phyloP scores from a whole-genome alignment of 1,284 basidiomycete genomes.

The Rhodotorula sp. region DNA sequence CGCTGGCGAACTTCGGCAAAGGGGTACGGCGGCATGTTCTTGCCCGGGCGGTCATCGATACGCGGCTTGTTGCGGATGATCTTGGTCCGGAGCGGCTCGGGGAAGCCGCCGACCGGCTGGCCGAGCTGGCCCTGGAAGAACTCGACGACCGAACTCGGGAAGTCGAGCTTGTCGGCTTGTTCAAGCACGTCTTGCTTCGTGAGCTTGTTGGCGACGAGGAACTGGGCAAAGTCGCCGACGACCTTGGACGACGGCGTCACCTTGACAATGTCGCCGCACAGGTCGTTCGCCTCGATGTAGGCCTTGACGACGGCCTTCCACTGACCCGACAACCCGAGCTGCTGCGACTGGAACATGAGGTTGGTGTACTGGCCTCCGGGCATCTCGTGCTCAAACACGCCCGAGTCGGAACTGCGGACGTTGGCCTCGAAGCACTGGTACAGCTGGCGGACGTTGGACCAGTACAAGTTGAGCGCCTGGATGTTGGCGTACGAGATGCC shows the following conservation, averaged over 20 bases:
- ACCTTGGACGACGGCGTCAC: conserved; percentile 99
- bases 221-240: conserved; percentile 90
- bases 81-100: conserved; percentile 85
- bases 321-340: conserved; percentile 94
- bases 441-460: conserved; percentile 93
- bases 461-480: conserved; percentile 95
- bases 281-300: conserved; percentile 93
- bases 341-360: conserved; percentile 88
- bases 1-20: conserved; percentile 87
- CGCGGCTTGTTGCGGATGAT: conserved; percentile 92
- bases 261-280: conserved; percentile 98
- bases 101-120: conserved; percentile 96
- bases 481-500: conserved; percentile 98
- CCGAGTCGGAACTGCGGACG: conserved; percentile 77
- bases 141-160: conserved; percentile 69
- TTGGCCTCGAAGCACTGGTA: conserved; percentile 99
- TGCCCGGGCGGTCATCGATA: conserved; percentile 90
- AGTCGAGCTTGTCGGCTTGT: conserved; percentile 85
- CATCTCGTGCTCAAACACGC: conserved; percentile 99
- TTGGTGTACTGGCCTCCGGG: conserved; percentile 69
- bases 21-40: conserved; percentile 79
- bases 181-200: conserved; percentile 81
- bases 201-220: conserved; percentile 86
- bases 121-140: conserved; percentile 80
- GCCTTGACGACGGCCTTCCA: conserved; percentile 98